These are phyloP conservation scores for Hawksworthiomyces lignivorus DNA, from an alignment of 2,329 filamentous ascomycete genomes.

Conservation along the genomic window DNA sequence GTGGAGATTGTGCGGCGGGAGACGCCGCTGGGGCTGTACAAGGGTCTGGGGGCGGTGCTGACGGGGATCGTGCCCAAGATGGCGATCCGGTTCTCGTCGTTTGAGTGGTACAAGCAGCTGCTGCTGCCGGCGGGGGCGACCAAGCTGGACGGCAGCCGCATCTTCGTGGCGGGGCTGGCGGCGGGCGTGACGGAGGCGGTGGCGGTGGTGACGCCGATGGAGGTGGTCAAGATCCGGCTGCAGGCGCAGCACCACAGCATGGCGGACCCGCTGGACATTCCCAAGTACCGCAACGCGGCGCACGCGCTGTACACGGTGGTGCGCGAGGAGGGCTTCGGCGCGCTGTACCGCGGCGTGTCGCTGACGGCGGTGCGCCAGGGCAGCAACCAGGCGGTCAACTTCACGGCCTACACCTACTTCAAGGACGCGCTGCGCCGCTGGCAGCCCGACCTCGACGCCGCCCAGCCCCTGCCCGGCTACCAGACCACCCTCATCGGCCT, in stretches of 20 bases:
- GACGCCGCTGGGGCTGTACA: conserved; percentile 90
- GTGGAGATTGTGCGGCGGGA: conserved; percentile 80
- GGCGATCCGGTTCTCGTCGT: conserved; percentile 97
- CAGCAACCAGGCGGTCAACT: conserved; percentile 97
- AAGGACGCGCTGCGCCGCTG: conserved; percentile 67
- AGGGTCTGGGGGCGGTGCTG: conserved; percentile 92
- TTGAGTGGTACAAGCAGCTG: conserved; percentile 87
- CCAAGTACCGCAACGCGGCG: conserved; percentile 94
- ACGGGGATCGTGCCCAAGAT: conserved; percentile 98
- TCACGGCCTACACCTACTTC: conserved; percentile 94
- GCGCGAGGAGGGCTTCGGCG: conserved; percentile 79
- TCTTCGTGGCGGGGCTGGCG: conserved; percentile 67
- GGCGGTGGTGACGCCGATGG: conserved; percentile 94
- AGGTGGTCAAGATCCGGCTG: conserved; percentile 96
- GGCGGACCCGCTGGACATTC: conserved; percentile 90
- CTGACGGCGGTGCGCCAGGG: conserved; percentile 91
- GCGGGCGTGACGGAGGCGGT: conserved; percentile 96
- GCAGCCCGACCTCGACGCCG: conserved; percentile 60
- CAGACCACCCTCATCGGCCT: conserved; percentile 89
- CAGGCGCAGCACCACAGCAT: conserved; percentile 98
- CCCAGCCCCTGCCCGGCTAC: conserved; percentile 64
- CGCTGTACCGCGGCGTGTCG: conserved; percentile 87
- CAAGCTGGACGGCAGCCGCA: conserved; percentile 61
- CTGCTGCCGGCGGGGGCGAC: conserved; percentile 59
- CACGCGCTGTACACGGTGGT: conserved; percentile 79